Percentiles rank a stretch among this genome's conserved stretches.
These are phyloP conservation scores for Lolium perenne DNA, from an alignment of 176 grass and related monocot genomes.

Conservation along the genomic window DNA sequence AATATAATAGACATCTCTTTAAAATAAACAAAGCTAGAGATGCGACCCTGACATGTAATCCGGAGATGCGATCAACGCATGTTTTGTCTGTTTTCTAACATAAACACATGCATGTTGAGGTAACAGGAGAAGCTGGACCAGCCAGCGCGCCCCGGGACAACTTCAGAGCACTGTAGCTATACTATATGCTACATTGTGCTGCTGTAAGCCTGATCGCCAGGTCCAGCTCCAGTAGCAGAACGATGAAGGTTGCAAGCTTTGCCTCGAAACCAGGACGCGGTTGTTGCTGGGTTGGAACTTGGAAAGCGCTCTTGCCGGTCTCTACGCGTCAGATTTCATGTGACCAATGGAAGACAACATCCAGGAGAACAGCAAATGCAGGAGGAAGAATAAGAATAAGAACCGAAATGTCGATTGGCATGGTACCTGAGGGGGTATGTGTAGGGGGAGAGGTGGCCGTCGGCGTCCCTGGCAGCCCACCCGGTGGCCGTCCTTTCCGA, in stretches of 20 bases:
- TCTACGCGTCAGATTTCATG: neutral
- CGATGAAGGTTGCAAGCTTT: no score
- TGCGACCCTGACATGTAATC: neutral
- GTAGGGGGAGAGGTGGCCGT: conserved; percentile 80
- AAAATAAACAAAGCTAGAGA: neutral
- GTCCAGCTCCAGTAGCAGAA: no score
- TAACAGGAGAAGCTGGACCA: neutral
- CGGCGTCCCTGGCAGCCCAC: conserved; percentile 87
- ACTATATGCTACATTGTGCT: no score
- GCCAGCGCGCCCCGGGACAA: no score
- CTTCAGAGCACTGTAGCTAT: no score
- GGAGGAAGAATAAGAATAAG: neutral
- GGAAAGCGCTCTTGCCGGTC: neutral
- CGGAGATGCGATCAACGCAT: neutral
- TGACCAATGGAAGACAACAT: neutral
- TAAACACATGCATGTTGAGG: neutral
- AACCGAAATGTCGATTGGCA: neutral
- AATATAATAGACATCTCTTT: neutral
- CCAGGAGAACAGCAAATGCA: neutral
- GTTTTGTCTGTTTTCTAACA: neutral
- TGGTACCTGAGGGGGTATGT: conserved; percentile 77
- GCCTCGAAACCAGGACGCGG: no score
- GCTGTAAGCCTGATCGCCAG: no score
- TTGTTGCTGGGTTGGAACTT: no score
- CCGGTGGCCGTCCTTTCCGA: conserved; percentile 63